phyloP scores from a whole-genome alignment of 192 early-diverging fungal species.

The Geranomyces variabilis region DNA sequence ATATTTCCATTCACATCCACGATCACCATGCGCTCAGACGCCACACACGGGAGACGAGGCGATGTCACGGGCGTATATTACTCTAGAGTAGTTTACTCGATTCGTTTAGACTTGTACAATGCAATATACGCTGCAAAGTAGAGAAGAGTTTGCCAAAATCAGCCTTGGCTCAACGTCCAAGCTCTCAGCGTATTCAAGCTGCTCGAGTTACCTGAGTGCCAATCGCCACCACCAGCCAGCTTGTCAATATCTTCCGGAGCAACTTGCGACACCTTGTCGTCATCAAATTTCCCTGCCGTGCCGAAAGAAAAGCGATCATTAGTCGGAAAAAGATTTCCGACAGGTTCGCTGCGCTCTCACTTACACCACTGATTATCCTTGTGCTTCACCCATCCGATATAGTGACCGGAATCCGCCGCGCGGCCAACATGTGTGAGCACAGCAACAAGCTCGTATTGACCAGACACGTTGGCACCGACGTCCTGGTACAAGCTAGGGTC shows the following conservation, averaged over 20 bases:
- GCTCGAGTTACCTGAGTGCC: slow-evolving; percentile 47
- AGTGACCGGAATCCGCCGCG: slow-evolving; percentile 87
- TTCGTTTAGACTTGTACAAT: slow-evolving; percentile 79
- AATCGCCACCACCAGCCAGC: slow-evolving; percentile 86
- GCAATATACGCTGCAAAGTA: slow-evolving; percentile 73
- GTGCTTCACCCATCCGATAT: slow-evolving; percentile 94
- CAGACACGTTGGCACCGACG: slow-evolving; percentile 82
- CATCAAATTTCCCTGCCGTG: slow-evolving; percentile 79
- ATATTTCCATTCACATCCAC: background rate
- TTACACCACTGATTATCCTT: slow-evolving; percentile 56
- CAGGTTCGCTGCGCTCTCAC: slow-evolving; percentile 6
- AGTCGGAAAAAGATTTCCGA: too few species aligned
- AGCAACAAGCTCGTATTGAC: slow-evolving; percentile 84
- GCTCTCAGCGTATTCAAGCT: slow-evolving; percentile 2
- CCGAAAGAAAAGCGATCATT: background rate
- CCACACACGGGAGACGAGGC: background rate
- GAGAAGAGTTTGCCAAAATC: background rate
- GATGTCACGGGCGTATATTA: background rate
- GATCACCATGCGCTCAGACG: too few species aligned
- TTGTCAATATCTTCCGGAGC: slow-evolving; percentile 85
- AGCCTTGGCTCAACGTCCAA: too few species aligned
- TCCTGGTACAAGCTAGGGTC: slow-evolving; percentile 76
- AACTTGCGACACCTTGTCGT: slow-evolving; percentile 88
- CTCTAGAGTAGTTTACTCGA: slow-evolving; percentile 36
- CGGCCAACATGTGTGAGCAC: slow-evolving; percentile 96